phyloP scores from a whole-genome alignment of 164 flowering plant species.

The Magnolia officinalis region DNA sequence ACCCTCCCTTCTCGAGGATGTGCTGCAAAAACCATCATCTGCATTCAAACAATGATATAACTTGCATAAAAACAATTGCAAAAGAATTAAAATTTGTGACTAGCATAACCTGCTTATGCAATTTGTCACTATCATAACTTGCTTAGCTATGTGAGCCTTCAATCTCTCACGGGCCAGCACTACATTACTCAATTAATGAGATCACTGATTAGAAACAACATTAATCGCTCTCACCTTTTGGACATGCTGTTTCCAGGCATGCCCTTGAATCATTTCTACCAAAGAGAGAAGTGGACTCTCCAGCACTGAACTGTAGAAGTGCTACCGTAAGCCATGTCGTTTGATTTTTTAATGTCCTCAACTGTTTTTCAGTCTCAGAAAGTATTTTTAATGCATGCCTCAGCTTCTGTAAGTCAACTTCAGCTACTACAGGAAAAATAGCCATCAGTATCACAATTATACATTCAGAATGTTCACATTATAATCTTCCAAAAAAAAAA shows the following conservation, averaged over 20 bases:
- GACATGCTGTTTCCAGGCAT: constrained; percentile 24
- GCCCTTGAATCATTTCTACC: constrained; percentile 41
- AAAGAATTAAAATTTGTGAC: no score
- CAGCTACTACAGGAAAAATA: constrained; percentile 44
- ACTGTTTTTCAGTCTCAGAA: constrained; percentile 85
- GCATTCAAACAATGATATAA: constrained; percentile 17
- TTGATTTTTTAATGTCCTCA: constrained; percentile 75
- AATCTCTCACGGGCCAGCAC: neutral
- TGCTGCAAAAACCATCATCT: constrained; percentile 54
- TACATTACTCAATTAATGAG: neutral
- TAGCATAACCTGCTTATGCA: no score
- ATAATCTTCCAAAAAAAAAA: no score
- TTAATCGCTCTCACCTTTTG: constrained; percentile 39
- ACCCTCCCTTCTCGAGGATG: constrained; percentile 42
- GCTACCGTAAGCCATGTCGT: constrained; percentile 95
- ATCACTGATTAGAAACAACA: neutral
- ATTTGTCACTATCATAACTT: no score
- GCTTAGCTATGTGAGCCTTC: neutral
- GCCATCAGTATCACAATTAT: neutral
- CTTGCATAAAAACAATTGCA: neutral
- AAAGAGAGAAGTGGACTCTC: constrained; percentile 30
- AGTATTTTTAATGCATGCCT: constrained; percentile 73
- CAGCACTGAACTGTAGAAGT: constrained; percentile 70
- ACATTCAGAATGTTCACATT: neutral
- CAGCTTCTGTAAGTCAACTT: constrained; percentile 65